Evolutionary conservation across 192 early-diverging fungal genomes (phyloP).

Genomic region (Coemansia brasiliensis): DNA sequence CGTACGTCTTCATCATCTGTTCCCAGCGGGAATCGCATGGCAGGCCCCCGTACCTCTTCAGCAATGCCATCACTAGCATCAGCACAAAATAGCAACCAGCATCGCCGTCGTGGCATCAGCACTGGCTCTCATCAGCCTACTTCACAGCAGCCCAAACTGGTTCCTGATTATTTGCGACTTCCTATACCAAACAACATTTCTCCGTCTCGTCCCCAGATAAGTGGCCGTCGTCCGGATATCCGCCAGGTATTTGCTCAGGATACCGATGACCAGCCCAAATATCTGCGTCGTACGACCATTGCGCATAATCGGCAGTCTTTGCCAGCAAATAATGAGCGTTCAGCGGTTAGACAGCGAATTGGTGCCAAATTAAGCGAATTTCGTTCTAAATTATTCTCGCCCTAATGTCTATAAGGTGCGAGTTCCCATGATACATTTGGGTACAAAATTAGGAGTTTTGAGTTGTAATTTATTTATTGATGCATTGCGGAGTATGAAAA

Average conservation of each 20-base stretch:
- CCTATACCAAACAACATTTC: neutral
- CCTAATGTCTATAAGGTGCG: neutral
- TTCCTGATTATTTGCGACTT: neutral
- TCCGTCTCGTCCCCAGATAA: constrained; percentile 1
- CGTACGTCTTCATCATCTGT: constrained; percentile 1
- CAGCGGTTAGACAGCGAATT: constrained; percentile 6
- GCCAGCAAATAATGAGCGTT: constrained; percentile 1
- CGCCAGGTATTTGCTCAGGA: constrained; percentile 6
- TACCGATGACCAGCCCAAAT: neutral
- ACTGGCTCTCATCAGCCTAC: neutral
- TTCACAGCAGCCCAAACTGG: neutral
- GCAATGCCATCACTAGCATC: no score
- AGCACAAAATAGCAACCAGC: neutral
- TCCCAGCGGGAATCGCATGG: neutral
- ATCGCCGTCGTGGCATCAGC: constrained; percentile 11
- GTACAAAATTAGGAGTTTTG: no score
- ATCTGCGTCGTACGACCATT: constrained; percentile 6
- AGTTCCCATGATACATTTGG: no score
- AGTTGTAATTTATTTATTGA: neutral
- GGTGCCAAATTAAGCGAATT: constrained; percentile 16
- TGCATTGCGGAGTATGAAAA: neutral
- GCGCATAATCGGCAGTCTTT: neutral
- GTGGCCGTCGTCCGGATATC: constrained; percentile 11
- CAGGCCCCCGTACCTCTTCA: neutral
- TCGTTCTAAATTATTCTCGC: constrained; percentile 13